Conservation (phyloP, 768 basidiomycete genomes). For the Termitomyces sp. region DNA sequence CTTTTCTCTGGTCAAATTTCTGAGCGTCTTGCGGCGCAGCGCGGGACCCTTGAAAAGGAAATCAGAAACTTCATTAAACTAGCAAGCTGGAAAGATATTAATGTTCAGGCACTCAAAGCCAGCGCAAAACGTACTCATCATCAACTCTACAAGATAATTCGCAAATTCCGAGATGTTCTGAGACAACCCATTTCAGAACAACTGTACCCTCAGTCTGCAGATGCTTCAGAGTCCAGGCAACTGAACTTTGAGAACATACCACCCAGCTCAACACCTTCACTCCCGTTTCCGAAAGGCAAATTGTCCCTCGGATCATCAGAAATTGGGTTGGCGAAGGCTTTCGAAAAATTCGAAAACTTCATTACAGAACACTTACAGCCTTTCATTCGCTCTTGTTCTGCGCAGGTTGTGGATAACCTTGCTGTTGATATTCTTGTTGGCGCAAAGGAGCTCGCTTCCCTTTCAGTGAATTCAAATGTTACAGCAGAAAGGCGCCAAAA, state of each 20-base stretch:
- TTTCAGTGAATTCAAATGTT: conserved; percentile 34
- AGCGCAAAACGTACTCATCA: conserved; percentile 89
- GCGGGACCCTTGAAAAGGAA: conserved; percentile 66
- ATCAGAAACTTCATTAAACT: conserved; percentile 84
- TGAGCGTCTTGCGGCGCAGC: conserved; percentile 47
- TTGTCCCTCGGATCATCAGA: conserved; percentile 13
- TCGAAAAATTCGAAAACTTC: conserved; percentile 40
- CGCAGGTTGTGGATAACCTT: conserved; percentile 44
- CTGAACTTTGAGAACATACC: conserved; percentile 3
- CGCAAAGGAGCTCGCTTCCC: conserved; percentile 47
- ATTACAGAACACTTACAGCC: conserved; percentile 34
- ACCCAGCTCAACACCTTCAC: background rate
- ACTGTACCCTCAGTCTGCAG: conserved; percentile 30
- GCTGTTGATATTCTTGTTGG: conserved; percentile 60
- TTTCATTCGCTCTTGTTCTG: conserved; percentile 33
- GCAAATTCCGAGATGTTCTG: conserved; percentile 90
- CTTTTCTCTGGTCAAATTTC: conserved; percentile 49
- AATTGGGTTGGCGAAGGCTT: conserved; percentile 43
- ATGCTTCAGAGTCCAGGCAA: conserved; percentile 26
- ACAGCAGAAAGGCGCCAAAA: conserved; percentile 49
- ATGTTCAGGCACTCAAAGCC: conserved; percentile 87
- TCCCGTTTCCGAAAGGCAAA: conserved; percentile 12
- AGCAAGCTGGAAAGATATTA: conserved; percentile 97
- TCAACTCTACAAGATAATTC: conserved; percentile 83
- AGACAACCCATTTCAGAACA: conserved; percentile 56